These are phyloP conservation scores for Pittosporum tobira DNA, from an alignment of 129 eudicot genomes.

Conservation along the genomic window DNA sequence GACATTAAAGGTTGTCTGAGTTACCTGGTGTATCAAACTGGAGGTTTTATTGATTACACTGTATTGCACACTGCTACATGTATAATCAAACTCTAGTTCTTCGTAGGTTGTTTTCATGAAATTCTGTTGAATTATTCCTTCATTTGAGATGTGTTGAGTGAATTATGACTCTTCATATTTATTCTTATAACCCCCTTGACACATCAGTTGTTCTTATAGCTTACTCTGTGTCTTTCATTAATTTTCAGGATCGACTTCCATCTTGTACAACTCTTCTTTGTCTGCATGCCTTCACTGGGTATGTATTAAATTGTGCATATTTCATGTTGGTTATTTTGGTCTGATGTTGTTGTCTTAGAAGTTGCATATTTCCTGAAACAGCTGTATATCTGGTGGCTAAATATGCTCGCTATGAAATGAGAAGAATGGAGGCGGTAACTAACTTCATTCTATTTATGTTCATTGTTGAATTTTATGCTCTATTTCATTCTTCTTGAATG, in stretches of 20 bases:
- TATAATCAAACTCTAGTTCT: background rate
- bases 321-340: background rate
- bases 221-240: conserved; percentile 15
- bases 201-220: background rate
- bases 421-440: conserved; percentile 86
- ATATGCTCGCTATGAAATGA: conserved; percentile 85
- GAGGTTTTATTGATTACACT: too few relatives aligned
- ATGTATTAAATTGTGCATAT: conserved; percentile 12
- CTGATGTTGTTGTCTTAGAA: conserved; percentile 10
- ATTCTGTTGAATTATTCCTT: background rate
- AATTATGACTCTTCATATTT: background rate
- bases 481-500: background rate
- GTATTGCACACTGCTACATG: too few relatives aligned
- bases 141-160: background rate
- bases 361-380: conserved; percentile 24
- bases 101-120: background rate
- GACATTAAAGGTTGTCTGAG: too few relatives aligned
- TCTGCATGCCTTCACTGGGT: conserved; percentile 86
- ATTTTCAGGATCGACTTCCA: conserved; percentile 79
- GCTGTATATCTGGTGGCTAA: conserved; percentile 90
- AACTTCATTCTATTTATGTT: conserved; percentile 4
- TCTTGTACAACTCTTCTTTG: conserved; percentile 86
- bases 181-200: background rate
- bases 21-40: background rate
- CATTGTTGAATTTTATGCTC: background rate